Base-by-base conservation (phyloP, 2,329 filamentous ascomycete species). In the Pyricularia sp. region DNA sequence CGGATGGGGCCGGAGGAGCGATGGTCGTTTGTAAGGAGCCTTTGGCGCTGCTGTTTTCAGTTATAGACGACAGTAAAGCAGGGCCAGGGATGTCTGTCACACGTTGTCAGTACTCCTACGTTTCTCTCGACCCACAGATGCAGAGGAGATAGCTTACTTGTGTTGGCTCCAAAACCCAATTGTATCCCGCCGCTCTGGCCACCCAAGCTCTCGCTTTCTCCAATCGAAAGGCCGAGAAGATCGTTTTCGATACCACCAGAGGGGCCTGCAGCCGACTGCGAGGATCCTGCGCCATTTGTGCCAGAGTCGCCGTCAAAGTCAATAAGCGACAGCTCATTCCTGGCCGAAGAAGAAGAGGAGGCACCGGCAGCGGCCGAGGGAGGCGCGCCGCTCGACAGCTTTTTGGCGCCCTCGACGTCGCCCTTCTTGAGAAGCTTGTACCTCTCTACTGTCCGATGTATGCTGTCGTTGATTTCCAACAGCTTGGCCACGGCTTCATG, bases 401-500 rank as follows among this genome's bases (percentile, higher is more conserved):
- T 92, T 72, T 90, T 88, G 20, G 95, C 93, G 12, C 83, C 93
- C 73, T 94, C 92, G 64, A 96, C 78, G 75, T 99, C 94, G 26
- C 95, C 95, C 82, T 95, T 96, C 83, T 97, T 99, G 79, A 98
- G 89, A 69, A 98, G 82, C 84, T 93, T 97, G 79, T 98, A 99
- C 72, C 95, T 85, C 80, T 98, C 93, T 69, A 98, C 92, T 1
- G 95, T 99, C 71, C 94, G 89, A 77, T 98, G 92, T 86, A 99
- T 99, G 80, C 94, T 97, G 79, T 99, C 95, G 77, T 99, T 99
- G 76, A 99, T 98, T 77, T 98, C 93, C 69, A 99, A 86, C 12
- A 99, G 84, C 79, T 97, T 97, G 63, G 93, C 92, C 6, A 99
- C 95, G 5, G 95, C 95, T 81, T 97, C 95, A 71, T 93, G 90